A percentile compares a stretch with the other conserved stretches of the same genome.
Evolutionary conservation across 2,329 filamentous ascomycete genomes (phyloP).

Genomic region (Aspergillus bombycis): DNA sequence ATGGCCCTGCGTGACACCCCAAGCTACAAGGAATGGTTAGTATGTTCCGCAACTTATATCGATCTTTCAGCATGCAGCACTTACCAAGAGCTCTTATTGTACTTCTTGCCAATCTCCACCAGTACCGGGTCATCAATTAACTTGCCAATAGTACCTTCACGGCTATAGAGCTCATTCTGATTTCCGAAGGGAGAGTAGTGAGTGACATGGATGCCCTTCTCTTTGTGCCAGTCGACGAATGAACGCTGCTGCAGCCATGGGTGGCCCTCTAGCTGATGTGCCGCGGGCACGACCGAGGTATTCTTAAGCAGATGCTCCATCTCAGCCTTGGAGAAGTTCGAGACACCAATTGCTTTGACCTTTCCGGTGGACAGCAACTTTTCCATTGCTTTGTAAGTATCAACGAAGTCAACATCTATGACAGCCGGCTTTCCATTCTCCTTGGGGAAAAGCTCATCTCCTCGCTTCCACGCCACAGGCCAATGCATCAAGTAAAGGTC

Average conservation of each 20-base stretch:
- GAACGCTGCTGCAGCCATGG: slow-evolving; percentile 55
- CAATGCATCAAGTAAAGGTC: slow-evolving; percentile 74
- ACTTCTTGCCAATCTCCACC: slow-evolving; percentile 55
- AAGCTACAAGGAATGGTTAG: slow-evolving; percentile 41
- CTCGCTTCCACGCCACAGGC: slow-evolving; percentile 58
- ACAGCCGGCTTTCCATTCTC: slow-evolving; percentile 46
- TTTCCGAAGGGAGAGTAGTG: slow-evolving; percentile 61
- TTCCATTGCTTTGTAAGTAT: slow-evolving; percentile 58
- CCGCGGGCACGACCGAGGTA: slow-evolving; percentile 49
- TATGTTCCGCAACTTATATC: background rate
- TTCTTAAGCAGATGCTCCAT: slow-evolving; percentile 52
- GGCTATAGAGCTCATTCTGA: slow-evolving; percentile 54
- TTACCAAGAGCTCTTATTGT: slow-evolving; percentile 53
- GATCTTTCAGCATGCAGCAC: slow-evolving; percentile 7
- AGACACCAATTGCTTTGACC: slow-evolving; percentile 56
- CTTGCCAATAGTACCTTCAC: slow-evolving; percentile 48
- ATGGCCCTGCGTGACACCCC: slow-evolving; percentile 56
- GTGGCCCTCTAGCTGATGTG: slow-evolving; percentile 57
- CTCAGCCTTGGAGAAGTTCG: slow-evolving; percentile 55
- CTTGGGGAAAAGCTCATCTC: slow-evolving; percentile 53
- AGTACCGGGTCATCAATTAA: slow-evolving; percentile 57
- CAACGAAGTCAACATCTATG: slow-evolving; percentile 53
- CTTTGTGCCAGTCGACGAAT: slow-evolving; percentile 54
- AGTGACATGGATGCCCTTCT: slow-evolving; percentile 56
- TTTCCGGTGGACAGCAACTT: slow-evolving; percentile 46